phyloP scores from a whole-genome alignment of 345 rosid genomes.

The Stellera chamaejasme region DNA sequence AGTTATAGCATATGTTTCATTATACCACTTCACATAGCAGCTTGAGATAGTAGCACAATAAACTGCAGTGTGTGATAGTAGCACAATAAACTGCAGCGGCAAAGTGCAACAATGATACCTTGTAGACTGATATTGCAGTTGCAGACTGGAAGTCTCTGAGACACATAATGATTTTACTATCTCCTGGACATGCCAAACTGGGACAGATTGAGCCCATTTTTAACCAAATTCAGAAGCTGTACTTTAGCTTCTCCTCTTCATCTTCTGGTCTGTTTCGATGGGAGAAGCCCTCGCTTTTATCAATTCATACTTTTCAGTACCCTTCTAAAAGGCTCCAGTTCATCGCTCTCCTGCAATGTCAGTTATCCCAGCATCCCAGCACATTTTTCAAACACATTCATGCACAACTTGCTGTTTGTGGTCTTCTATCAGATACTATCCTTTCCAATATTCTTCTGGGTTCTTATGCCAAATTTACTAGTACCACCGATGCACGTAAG shows the following conservation, averaged over 20 bases:
- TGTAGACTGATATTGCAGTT: too few species aligned
- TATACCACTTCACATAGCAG: too few species aligned
- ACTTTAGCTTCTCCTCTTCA: constrained; percentile 12
- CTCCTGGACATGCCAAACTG: constrained; percentile 4
- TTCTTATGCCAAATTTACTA: constrained; percentile 16
- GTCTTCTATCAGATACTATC: constrained; percentile 31
- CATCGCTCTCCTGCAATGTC: constrained; percentile 33
- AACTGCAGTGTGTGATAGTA: too few species aligned
- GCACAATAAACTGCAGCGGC: too few species aligned
- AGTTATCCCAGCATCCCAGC: constrained; percentile 14
- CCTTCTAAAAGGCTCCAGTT: constrained; percentile 25
- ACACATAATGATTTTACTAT: too few species aligned
- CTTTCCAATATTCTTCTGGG: constrained; percentile 38
- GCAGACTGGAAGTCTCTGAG: too few species aligned
- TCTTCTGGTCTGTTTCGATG: constrained; percentile 9
- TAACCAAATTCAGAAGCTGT: neutral
- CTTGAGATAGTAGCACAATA: too few species aligned
- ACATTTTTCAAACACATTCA: constrained; percentile 28
- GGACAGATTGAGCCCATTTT: neutral
- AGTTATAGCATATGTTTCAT: too few species aligned
- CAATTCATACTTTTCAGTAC: constrained; percentile 11
- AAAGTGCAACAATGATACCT: too few species aligned
- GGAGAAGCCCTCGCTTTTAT: constrained; percentile 15
- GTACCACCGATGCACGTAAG: constrained; percentile 24
- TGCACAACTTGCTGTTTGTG: constrained; percentile 35